Percentiles rank a stretch among this genome's conserved stretches.
Evolutionary conservation across 73 alveolate species (phyloP).

Genomic region (Paramecium pentaurelia): DNA sequence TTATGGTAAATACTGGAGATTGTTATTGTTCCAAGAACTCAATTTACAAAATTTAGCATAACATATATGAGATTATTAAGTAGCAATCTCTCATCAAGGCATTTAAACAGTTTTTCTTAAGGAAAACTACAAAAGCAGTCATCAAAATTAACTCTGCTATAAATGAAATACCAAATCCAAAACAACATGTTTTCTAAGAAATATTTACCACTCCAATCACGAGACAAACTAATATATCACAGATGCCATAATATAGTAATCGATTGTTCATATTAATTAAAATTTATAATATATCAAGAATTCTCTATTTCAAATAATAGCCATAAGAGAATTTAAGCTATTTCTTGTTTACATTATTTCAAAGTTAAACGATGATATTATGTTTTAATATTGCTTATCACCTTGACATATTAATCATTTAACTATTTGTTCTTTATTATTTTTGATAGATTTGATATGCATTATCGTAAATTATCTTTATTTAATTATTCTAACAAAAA

Average conservation of each 20-base stretch:
- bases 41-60: neutral
- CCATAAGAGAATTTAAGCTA: neutral
- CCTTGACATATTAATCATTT: neutral
- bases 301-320: neutral
- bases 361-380: neutral
- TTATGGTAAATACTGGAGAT: neutral
- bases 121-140: neutral
- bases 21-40: neutral
- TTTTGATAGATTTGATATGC: neutral
- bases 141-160: neutral
- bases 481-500: neutral
- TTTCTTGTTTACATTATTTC: neutral
- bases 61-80: neutral
- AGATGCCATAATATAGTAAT: neutral
- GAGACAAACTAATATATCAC: neutral
- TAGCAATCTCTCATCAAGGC: neutral
- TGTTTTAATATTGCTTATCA: neutral
- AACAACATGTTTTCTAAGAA: neutral
- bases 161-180: neutral
- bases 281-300: neutral
- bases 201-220: neutral
- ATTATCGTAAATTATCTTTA: neutral
- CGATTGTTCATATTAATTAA: neutral
- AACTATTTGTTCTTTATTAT: neutral
- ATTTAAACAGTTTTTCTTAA: neutral